phyloP scores from a whole-genome alignment of 495 filamentous ascomycete species.

The Hypomontagnella submonticulosa region DNA sequence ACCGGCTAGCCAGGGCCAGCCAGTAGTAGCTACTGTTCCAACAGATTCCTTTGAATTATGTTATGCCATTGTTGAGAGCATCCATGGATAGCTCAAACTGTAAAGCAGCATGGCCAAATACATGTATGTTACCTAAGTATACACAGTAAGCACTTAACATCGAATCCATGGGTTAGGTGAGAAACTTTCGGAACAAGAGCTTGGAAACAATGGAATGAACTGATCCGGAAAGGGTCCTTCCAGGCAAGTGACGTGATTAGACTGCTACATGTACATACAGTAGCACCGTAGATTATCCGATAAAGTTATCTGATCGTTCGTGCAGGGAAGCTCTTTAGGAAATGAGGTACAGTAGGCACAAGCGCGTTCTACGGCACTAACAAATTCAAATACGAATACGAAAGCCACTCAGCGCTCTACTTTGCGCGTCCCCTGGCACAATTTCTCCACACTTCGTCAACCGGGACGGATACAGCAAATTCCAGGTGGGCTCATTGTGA shows the following conservation, averaged over 20 bases:
- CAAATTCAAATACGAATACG: conserved; percentile 42
- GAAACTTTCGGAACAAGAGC: neutral
- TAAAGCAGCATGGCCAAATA: too few species aligned
- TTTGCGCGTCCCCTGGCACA: conserved; percentile 25
- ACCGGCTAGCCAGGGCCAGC: too few species aligned
- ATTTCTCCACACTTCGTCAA: conserved; percentile 22
- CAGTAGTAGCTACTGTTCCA: too few species aligned
- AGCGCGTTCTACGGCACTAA: neutral
- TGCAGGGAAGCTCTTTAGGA: neutral
- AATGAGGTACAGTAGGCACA: neutral
- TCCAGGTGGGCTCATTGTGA: conserved; percentile 50
- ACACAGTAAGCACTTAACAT: neutral
- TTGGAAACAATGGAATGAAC: conserved; percentile 2
- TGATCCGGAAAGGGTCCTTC: conserved; percentile 14
- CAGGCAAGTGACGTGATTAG: conserved; percentile 26
- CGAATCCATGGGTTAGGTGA: conserved; percentile 22
- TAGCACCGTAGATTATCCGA: conserved; percentile 28
- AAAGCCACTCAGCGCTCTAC: conserved; percentile 18
- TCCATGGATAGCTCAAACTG: too few species aligned
- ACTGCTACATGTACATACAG: neutral
- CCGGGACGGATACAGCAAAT: conserved; percentile 43
- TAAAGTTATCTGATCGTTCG: conserved; percentile 34
- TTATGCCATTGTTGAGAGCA: too few species aligned
- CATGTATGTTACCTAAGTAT: neutral
- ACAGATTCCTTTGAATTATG: too few species aligned